A percentile compares a stretch with the other conserved stretches of the same genome.
These are phyloP conservation scores for Avena atlantica DNA, from an alignment of 176 grass and related monocot genomes.

Conservation along the genomic window DNA sequence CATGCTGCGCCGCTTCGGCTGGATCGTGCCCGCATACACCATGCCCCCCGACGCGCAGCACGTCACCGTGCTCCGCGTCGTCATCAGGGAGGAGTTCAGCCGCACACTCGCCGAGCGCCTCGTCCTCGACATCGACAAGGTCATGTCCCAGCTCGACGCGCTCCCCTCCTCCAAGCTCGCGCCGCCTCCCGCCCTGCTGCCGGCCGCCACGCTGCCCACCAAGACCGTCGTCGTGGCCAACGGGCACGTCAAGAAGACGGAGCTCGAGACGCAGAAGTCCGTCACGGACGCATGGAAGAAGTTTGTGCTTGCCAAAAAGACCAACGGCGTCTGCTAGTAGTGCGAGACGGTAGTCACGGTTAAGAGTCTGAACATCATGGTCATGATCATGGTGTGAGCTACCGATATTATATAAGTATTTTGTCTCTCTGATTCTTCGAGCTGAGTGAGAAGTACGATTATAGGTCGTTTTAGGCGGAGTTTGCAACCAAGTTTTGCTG, in stretches of 20 bases:
- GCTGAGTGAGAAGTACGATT: background rate
- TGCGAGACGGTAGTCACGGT: too few species aligned
- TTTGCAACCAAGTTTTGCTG: slow-evolving; percentile 23
- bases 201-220: slow-evolving; percentile 3
- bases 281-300: slow-evolving; percentile 76
- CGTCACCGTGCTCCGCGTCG: slow-evolving; percentile 91
- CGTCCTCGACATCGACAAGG: slow-evolving; percentile 86
- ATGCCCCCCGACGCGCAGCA: slow-evolving; percentile 94
- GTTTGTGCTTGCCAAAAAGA: slow-evolving; percentile 67
- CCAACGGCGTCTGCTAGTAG: slow-evolving; percentile 81
- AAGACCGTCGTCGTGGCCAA: slow-evolving; percentile 20
- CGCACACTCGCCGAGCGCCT: slow-evolving; percentile 93
- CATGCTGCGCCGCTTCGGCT: slow-evolving; percentile 91
- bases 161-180: slow-evolving; percentile 71
- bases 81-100: slow-evolving; percentile 98
- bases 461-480: background rate
- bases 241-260: slow-evolving; percentile 43
- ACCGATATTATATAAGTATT: background rate
- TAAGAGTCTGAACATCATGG: background rate
- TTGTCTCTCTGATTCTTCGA: slow-evolving; percentile 10
- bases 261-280: slow-evolving; percentile 66
- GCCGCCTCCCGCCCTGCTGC: slow-evolving; percentile 22
- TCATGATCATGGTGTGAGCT: background rate
- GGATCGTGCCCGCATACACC: slow-evolving; percentile 98
- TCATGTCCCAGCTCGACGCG: slow-evolving; percentile 73